These are phyloP conservation scores for Trichoderma sp. DNA, from an alignment of 2,329 filamentous ascomycete genomes.

Conservation along the genomic window DNA sequence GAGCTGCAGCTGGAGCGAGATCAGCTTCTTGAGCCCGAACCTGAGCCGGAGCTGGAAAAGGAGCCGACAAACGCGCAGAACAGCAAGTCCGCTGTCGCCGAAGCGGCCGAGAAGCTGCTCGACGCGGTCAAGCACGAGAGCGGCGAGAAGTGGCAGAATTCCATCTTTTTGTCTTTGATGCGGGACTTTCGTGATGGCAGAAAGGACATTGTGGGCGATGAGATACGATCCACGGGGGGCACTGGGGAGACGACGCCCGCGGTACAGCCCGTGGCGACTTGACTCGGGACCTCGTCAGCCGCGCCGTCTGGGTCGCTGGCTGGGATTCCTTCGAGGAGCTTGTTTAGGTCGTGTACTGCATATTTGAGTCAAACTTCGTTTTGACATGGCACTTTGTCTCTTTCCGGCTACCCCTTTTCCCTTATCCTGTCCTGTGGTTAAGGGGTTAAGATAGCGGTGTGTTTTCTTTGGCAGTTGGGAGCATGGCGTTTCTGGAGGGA, in stretches of 20 bases:
- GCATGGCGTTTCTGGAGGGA: conserved; percentile 5
- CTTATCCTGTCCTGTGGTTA: background rate
- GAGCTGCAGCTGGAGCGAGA: conserved; percentile 14
- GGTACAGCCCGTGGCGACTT: conserved; percentile 29
- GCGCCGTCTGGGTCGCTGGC: background rate
- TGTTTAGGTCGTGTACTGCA: conserved; percentile 6
- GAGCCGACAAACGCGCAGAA: conserved; percentile 25
- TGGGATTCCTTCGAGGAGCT: background rate
- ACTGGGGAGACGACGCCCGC: conserved; percentile 20
- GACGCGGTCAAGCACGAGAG: conserved; percentile 49
- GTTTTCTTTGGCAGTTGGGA: background rate
- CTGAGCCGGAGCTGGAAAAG: conserved; percentile 27
- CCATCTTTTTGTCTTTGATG: conserved; percentile 50
- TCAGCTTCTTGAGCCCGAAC: background rate
- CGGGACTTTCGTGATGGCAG: conserved; percentile 49
- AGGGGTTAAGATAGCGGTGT: background rate
- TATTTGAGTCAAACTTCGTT: conserved; percentile 13
- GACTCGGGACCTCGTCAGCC: background rate
- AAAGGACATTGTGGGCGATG: conserved; percentile 49
- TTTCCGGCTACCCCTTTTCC: no score
- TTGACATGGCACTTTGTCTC: background rate
- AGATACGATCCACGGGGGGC: conserved; percentile 42
- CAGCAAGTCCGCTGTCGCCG: conserved; percentile 44
- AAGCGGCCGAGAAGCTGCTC: conserved; percentile 48
- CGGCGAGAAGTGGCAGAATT: conserved; percentile 52